Conservation (phyloP, 257 asterid species). For the Lycium barbarum region DNA sequence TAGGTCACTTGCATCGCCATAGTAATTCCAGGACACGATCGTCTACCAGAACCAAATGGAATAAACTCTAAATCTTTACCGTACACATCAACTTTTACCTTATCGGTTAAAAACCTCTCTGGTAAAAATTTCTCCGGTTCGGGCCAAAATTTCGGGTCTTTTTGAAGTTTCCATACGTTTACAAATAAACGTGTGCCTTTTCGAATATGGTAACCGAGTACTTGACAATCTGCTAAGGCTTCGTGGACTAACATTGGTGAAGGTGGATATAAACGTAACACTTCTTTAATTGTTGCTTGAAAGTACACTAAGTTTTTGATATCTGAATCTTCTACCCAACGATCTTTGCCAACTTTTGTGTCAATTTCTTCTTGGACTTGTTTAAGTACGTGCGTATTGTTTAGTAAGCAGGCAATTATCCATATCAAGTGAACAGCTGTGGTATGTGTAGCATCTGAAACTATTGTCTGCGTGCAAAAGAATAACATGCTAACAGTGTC, state of each 20-base stretch:
- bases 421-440: constrained; percentile 45
- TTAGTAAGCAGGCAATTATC: constrained; percentile 47
- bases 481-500: not conserved
- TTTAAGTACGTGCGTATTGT: constrained; percentile 41
- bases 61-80: constrained; percentile 51
- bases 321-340: constrained; percentile 49
- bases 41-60: constrained; percentile 63
- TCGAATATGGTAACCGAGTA: constrained; percentile 51
- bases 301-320: constrained; percentile 46
- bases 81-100: constrained; percentile 43
- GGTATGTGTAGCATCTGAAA: constrained; percentile 51
- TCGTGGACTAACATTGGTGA: constrained; percentile 41
- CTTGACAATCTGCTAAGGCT: constrained; percentile 44
- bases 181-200: constrained; percentile 51
- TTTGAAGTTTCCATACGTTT: constrained; percentile 56
- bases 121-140: constrained; percentile 53
- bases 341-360: constrained; percentile 43
- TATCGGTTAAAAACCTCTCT: constrained; percentile 50
- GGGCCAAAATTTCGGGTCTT: constrained; percentile 55
- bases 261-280: constrained; percentile 51
- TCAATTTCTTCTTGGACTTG: constrained; percentile 54
- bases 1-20: constrained; percentile 21
- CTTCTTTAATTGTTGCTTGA: constrained; percentile 61
- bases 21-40: constrained; percentile 50
- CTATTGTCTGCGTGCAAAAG: constrained; percentile 10